Evolutionary conservation across 2,329 filamentous ascomycete species (phyloP).

Genomic region (Ramularia endophylla): DNA sequence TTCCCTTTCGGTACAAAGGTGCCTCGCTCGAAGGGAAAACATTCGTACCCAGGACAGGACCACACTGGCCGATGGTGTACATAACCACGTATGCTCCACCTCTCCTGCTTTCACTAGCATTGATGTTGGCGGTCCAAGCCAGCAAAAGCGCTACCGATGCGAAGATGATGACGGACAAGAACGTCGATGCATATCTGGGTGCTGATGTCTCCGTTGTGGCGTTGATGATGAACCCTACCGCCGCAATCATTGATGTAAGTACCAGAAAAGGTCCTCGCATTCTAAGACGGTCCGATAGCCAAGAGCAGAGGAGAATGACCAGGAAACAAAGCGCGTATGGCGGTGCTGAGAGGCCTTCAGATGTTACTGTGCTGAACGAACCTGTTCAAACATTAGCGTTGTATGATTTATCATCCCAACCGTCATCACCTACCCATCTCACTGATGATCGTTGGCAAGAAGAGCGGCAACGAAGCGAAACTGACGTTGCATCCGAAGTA

Average conservation of each 20-base stretch:
- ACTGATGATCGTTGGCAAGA: conserved; percentile 59
- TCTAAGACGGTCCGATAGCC: conserved; percentile 33
- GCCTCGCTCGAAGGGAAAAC: conserved; percentile 51
- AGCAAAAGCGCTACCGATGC: conserved; percentile 32
- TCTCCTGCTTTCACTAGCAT: conserved; percentile 34
- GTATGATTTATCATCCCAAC: background rate
- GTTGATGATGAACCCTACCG: conserved; percentile 38
- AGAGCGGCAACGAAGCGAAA: conserved; percentile 48
- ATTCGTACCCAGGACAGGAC: conserved; percentile 58
- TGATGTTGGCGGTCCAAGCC: conserved; percentile 35
- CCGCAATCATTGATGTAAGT: conserved; percentile 31
- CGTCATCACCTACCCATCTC: conserved; percentile 57
- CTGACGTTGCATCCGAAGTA: conserved; percentile 48
- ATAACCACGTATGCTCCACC: conserved; percentile 35
- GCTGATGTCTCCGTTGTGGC: conserved; percentile 31
- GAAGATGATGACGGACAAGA: conserved; percentile 37
- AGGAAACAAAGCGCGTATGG: conserved; percentile 39
- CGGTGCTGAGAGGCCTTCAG: conserved; percentile 36
- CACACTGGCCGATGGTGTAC: conserved; percentile 55
- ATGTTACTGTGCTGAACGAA: conserved; percentile 30
- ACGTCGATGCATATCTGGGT: conserved; percentile 34
- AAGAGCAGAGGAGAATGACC: conserved; percentile 32
- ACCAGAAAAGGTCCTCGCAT: conserved; percentile 37
- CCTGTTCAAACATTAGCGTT: background rate
- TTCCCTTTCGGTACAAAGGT: conserved; percentile 50